A percentile compares a stretch with the other conserved stretches of the same genome.
These are phyloP conservation scores for Tuber aestivum DNA, from an alignment of 495 filamentous ascomycete species.

Conservation along the genomic window DNA sequence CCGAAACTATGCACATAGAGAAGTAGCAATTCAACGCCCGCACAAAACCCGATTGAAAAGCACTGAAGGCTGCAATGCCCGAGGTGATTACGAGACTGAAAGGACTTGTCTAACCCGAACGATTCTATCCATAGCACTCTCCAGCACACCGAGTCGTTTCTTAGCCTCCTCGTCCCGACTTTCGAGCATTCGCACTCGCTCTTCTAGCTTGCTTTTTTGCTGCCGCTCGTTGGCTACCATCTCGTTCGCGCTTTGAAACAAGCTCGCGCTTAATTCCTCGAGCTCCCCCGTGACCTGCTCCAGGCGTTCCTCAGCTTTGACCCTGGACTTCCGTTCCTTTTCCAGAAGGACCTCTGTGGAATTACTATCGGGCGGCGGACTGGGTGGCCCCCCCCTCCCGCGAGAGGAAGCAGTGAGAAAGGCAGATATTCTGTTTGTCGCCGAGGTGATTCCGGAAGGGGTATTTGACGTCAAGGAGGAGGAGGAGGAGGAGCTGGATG, in stretches of 20 bases:
- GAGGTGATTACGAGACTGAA: neutral
- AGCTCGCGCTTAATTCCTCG: conserved; percentile 76
- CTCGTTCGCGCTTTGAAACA: conserved; percentile 93
- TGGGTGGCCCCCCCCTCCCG: conserved; percentile 36
- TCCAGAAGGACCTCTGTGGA: conserved; percentile 52
- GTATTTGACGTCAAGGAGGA: conserved; percentile 44
- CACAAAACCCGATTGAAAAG: neutral
- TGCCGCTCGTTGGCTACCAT: conserved; percentile 90
- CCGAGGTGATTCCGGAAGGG: conserved; percentile 43
- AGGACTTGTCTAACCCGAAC: conserved; percentile 63
- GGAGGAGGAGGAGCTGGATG: conserved; percentile 31
- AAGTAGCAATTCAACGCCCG: neutral
- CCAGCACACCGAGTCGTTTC: conserved; percentile 63
- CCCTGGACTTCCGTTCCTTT: conserved; percentile 64
- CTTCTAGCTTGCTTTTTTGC: conserved; percentile 71
- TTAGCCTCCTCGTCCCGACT: conserved; percentile 65
- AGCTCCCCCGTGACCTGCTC: conserved; percentile 69
- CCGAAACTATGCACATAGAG: neutral
- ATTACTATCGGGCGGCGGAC: conserved; percentile 50
- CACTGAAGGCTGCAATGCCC: neutral
- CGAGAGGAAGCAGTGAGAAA: conserved; percentile 51
- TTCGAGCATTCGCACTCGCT: conserved; percentile 64
- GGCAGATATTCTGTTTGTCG: conserved; percentile 55
- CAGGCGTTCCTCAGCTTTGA: conserved; percentile 67
- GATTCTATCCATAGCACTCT: conserved; percentile 73